Conservation (phyloP, 352 stramenopile genomes). For the Pythium scleroteichum region DNA sequence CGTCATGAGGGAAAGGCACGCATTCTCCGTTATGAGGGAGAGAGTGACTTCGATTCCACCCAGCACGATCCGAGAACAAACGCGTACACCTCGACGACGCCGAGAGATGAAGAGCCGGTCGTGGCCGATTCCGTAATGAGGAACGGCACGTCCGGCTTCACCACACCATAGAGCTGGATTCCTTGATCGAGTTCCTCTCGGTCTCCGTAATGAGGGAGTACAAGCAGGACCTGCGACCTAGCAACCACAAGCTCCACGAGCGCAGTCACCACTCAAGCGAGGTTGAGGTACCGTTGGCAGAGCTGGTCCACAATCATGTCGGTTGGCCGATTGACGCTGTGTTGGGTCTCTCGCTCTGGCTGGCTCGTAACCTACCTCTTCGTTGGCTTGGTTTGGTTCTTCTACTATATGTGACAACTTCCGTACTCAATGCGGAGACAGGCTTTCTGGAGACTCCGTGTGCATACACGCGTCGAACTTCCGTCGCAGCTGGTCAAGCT, state of each 20-base stretch:
- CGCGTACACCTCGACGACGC: not conserved
- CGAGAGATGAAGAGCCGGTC: no score
- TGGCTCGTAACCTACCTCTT: not conserved
- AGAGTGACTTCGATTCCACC: not conserved
- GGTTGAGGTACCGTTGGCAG: not conserved
- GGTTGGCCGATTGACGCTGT: no score
- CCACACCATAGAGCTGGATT: not conserved
- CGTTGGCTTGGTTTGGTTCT: not conserved
- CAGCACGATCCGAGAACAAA: not conserved
- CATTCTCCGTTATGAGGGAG: not conserved
- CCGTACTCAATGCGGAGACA: not conserved
- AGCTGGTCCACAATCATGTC: not conserved
- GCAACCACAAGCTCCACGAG: not conserved
- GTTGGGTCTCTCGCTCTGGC: not conserved
- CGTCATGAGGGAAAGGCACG: conserved; percentile 1
- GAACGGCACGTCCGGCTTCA: not conserved
- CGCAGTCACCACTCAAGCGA: no score
- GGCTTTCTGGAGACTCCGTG: not conserved
- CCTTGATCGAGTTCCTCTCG: not conserved
- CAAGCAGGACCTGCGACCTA: not conserved
- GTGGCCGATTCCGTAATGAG: conserved; percentile 5
- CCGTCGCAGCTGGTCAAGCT: conserved; percentile 50
- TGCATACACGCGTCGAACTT: conserved; percentile 67
- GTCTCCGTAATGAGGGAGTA: conserved; percentile 15
- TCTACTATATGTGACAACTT: not conserved